Conservation (phyloP, 306 rosid genomes). For the Casuarina glauca region DNA sequence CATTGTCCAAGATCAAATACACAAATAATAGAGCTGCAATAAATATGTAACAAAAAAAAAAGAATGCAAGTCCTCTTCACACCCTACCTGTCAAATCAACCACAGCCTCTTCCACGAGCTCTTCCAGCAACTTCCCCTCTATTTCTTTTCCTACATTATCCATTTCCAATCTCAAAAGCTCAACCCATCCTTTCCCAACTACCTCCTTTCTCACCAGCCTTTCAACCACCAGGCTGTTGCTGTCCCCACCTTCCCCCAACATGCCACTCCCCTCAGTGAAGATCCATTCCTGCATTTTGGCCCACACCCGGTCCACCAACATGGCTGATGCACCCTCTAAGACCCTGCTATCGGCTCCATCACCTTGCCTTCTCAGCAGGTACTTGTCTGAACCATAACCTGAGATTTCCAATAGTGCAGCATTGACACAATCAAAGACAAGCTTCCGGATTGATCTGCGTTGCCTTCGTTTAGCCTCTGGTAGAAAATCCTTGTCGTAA, state of each 20-base stretch:
- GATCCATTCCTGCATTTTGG: constrained; percentile 65
- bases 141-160: constrained; percentile 70
- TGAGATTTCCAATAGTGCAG: constrained; percentile 55
- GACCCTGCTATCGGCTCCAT: constrained; percentile 36
- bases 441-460: constrained; percentile 70
- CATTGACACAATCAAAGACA: constrained; percentile 71
- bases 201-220: constrained; percentile 70
- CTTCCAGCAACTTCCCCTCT: constrained; percentile 63
- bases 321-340: constrained; percentile 41
- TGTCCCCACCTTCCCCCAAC: constrained; percentile 60
- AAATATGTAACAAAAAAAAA: constrained; percentile 5
- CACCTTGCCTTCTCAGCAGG: constrained; percentile 30
- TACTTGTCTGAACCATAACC: constrained; percentile 42
- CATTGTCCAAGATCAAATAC: constrained; percentile 44
- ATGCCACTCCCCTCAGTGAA: constrained; percentile 51
- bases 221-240: constrained; percentile 70
- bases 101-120: constrained; percentile 72
- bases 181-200: constrained; percentile 68
- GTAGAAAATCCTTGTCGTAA: constrained; percentile 51
- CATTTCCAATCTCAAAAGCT: constrained; percentile 59
- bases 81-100: constrained; percentile 56
- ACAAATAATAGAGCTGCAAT: constrained; percentile 41
- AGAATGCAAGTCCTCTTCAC: constrained; percentile 17
- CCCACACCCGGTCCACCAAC: constrained; percentile 65
- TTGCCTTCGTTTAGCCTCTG: constrained; percentile 74